Evolutionary conservation across 257 asterid species (phyloP).

Genomic region (Solanum clarkiae): DNA sequence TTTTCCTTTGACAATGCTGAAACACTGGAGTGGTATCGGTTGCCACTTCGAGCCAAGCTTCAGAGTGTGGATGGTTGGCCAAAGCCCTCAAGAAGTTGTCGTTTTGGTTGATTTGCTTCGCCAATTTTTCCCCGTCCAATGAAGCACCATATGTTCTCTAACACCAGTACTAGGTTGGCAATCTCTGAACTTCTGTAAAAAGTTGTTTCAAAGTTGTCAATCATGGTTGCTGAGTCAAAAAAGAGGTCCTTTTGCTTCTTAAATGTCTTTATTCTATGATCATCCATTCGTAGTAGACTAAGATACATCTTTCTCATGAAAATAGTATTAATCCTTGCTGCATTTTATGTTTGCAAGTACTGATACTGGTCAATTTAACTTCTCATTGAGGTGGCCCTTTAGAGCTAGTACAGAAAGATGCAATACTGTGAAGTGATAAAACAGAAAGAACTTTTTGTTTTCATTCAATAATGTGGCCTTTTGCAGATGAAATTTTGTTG

Average conservation of each 20-base stretch:
- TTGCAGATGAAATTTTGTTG: neutral
- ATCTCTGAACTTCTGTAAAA: neutral
- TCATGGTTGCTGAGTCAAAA: neutral
- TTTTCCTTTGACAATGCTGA: slow-evolving; percentile 28
- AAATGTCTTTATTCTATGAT: neutral
- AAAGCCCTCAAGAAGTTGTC: slow-evolving; percentile 19
- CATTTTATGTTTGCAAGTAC: neutral
- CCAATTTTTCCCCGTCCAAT: neutral
- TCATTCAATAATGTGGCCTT: neutral
- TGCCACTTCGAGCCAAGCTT: slow-evolving; percentile 37
- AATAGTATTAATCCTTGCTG: neutral
- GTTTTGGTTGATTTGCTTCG: slow-evolving; percentile 32
- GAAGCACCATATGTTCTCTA: neutral
- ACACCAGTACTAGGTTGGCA: neutral
- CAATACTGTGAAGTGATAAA: neutral
- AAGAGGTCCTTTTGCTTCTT: neutral
- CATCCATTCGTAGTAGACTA: neutral
- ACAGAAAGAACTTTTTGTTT: neutral
- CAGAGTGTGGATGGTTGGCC: slow-evolving; percentile 46
- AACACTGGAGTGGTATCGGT: slow-evolving; percentile 41
- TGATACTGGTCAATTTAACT: neutral
- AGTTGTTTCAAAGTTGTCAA: neutral
- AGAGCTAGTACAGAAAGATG: neutral
- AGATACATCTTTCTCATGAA: neutral
- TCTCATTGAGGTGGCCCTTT: neutral